Evolutionary conservation across 2,329 filamentous ascomycete genomes (phyloP), one percentile per base, ranked within the genome.

Genomic region (Phoma herbarum): DNA sequence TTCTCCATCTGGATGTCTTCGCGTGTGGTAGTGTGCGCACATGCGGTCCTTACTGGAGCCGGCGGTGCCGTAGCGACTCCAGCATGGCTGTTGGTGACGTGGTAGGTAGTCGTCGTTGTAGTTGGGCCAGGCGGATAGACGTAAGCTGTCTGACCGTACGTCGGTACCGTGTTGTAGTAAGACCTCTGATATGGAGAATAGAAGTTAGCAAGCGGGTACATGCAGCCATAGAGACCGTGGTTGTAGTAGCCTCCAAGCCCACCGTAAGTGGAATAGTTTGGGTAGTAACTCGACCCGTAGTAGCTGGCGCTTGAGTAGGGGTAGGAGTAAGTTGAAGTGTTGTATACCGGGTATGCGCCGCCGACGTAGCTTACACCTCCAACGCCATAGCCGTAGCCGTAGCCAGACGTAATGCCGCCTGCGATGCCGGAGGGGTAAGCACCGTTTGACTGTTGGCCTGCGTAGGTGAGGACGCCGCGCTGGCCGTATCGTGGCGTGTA

Each of bases 151-250:
- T 70, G 63, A 56, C 63, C 67, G 48, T 68, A 71, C 29, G 39
- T 61, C 7, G 65, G 68, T 4, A 61, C 49, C 12, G 62, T 61
- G 54, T 65, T 66, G 67, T 74, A 75, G 61, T 69, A 69, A 12
- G 68, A 63, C 62, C 70, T 65, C 73, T 75, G 73, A 57, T 70
- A 75, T 11, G 70, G 67, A 52, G 53, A 61, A 57, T 68, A 75
- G 60, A 69, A 75, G 70, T 75, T 74, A 75, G 73, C 73, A 69
- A 72, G 68, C 35, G 65, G 65, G 54, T 72, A 75, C 57, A 65
- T 60, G n/a, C 59, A 68, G 45, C 69, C 70, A 64, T 69, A 69
- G 16, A 63, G 55, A 52, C 57, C 59, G 61, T 62, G 60, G 52
- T 67, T 68, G 62, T 68, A 66, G 54, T 71, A 71, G 62, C 64